Evolutionary conservation across 2,329 filamentous ascomycete species (phyloP).

Genomic region (Alternaria hordeiaustralica): DNA sequence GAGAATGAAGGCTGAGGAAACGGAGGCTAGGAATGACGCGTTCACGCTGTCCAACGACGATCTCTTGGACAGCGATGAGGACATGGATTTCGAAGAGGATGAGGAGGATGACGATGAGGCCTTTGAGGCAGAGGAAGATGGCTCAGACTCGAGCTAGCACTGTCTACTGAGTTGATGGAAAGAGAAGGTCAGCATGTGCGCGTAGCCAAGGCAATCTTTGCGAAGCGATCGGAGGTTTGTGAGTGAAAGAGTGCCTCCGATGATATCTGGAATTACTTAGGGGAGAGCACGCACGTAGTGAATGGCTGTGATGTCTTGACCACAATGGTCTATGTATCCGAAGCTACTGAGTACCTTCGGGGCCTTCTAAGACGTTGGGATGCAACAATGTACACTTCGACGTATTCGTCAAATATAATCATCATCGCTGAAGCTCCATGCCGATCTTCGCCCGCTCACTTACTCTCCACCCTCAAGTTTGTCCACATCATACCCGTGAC

Average conservation of each 20-base stretch:
- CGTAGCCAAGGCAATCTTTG: background rate
- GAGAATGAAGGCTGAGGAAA: conserved; percentile 4
- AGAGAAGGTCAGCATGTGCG: background rate
- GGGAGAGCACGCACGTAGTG: background rate
- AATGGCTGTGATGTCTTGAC: background rate
- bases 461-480: conserved; percentile 1
- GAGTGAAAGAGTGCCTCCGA: background rate
- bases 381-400: background rate
- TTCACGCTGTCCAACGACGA: conserved; percentile 2
- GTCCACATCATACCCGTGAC: conserved; percentile 18
- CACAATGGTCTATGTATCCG: background rate
- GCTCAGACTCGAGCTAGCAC: background rate
- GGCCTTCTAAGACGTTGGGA: background rate
- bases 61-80: conserved; percentile 14
- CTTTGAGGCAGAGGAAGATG: background rate
- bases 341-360: background rate
- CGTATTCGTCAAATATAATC: background rate
- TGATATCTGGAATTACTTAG: background rate
- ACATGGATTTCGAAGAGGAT: conserved; percentile 9
- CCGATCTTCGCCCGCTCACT: background rate
- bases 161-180: background rate
- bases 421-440: background rate
- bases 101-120: background rate
- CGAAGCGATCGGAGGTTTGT: background rate
- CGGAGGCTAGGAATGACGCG: background rate